Base-by-base conservation (phyloP, 768 basidiomycete genomes). In the Panus rudis region DNA sequence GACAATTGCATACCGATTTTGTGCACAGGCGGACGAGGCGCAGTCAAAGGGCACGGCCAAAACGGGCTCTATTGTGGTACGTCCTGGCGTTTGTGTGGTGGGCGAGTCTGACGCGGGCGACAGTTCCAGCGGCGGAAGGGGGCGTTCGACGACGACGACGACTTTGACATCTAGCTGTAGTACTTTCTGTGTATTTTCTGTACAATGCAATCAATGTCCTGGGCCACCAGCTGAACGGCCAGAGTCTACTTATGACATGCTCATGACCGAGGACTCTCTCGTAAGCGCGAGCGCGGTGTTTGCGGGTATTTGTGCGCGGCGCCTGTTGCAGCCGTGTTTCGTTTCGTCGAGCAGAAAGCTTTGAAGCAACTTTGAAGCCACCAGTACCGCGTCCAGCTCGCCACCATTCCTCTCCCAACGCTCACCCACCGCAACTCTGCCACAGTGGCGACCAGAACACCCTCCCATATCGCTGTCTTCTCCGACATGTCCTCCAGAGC, bases 401-500 rank as follows among this genome's bases (percentile, higher is more conserved):
- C 47, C 17, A 32, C 35, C 19, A 28, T 28, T 39, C 37, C 33
- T 39, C 42, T 39, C 40, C 23, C 52, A 49, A 44, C 49, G 46
- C 39, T 33, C 41, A 43, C 24, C 27, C 35, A 41, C 37, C 33
- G n/a, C 49, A 21, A 14, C 22, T 11, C 21, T 19, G 25, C 39
- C 17, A n/a, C n/a, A n/a, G n/a, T n/a, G n/a, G n/a, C n/a, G n/a
- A n/a, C n/a, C n/a, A n/a, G n/a, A n/a, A n/a, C n/a, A n/a, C n/a
- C n/a, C n/a, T n/a, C n/a, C n/a, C n/a, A n/a, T n/a, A n/a, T n/a
- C n/a, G n/a, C n/a, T n/a, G n/a, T n/a, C n/a, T n/a, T n/a, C n/a
- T n/a, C 31, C 35, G 13, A 11, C 22, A 82, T 84, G 72, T 76
- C 78, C 11, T 58, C 75, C 46, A 72, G 78, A 68, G 63, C 75